Evolutionary conservation across 1,139 yeast genomes (phyloP), one percentile per base, ranked within the genome.

Genomic region (Geotrichum restrictum): DNA sequence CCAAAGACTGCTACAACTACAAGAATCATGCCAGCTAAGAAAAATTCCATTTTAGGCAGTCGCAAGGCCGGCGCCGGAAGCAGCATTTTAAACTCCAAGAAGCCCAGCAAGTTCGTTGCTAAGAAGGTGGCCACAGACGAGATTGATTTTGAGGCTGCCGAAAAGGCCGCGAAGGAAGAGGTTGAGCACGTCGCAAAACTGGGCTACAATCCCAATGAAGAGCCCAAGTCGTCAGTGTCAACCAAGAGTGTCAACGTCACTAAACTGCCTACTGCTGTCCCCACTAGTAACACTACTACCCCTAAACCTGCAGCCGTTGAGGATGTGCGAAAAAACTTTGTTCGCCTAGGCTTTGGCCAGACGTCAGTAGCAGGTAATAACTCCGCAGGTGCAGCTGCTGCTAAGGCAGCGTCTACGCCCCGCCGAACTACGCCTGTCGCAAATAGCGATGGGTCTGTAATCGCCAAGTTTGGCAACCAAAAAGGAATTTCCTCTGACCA

Each of bases 401-500:
- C 38, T 8, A 38, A 41, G 27, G 39, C 47, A 10, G 21, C 46
- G 13, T 14, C 36, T 4, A 33, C 22, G 6, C 45, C 51, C 14
- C 51, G 52, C 13, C 48, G 51, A 16, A 24, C 70, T 1, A 61
- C 69, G 3, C 64, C 64, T 16, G 60, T 64, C 27, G 75, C 77
- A 1, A 64, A 70, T 32, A 62, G 69, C 48, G 64, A 62, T 48
- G 60, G 69, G 16, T 56, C 55, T 27, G 66, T 69, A 16, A 68
- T 68, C 41, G 79, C 78, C 64, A 88, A 89, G 70, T 93, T 78
- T 69, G 98, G 97, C 53, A 74, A 75, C 40, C 97, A 91, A 69
- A 93, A 88, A 76, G 96, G 91, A 52, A 94, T 93, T 59, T 91
- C 98, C 0, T 89, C 97, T 0, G 98, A 94, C 69, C 95, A 89